Percentiles rank a stretch among this genome's conserved stretches.
Conservation (phyloP, 192 early-diverging fungal genomes). For the Podila epicladia region DNA sequence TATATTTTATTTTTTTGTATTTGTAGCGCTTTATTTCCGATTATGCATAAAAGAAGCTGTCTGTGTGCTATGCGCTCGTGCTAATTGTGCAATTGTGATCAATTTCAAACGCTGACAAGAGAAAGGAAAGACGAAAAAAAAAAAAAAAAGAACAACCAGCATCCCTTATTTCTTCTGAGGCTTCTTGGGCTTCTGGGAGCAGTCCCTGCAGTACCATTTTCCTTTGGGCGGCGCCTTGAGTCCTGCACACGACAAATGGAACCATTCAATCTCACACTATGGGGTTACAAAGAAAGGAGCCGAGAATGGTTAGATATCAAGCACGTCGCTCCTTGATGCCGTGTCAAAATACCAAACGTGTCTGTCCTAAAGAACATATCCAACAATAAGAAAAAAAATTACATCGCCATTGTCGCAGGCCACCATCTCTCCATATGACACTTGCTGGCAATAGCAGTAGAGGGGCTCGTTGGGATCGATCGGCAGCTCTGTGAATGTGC, state of each 20-base stretch:
- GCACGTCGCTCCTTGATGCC: too few species aligned
- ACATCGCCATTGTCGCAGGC: constrained; percentile 92
- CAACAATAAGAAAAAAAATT: constrained; percentile 25
- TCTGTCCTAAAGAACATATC: not conserved
- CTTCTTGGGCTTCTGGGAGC: constrained; percentile 67
- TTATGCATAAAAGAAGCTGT: too few species aligned
- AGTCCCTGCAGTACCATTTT: constrained; percentile 95
- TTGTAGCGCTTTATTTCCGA: too few species aligned
- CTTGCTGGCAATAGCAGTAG: constrained; percentile 96
- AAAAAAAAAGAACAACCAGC: too few species aligned
- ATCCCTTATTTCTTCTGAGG: constrained; percentile 56
- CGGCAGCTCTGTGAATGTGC: constrained; percentile 68
- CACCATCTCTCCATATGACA: constrained; percentile 98
- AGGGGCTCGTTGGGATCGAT: constrained; percentile 97
- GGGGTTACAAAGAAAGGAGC: not conserved
- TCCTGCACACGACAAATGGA: constrained; percentile 94
- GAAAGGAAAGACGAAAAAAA: not conserved
- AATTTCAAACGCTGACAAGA: not conserved
- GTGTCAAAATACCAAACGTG: not conserved
- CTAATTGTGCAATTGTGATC: too few species aligned
- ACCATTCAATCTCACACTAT: constrained; percentile 97
- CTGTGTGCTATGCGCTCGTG: too few species aligned
- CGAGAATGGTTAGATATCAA: not conserved
- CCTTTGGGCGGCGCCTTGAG: constrained; percentile 90
- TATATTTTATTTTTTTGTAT: too few species aligned